Evolutionary conservation across 23 red algal species (phyloP), one percentile per base, ranked within the genome.

Genomic region (Gracilaria gracilis): DNA sequence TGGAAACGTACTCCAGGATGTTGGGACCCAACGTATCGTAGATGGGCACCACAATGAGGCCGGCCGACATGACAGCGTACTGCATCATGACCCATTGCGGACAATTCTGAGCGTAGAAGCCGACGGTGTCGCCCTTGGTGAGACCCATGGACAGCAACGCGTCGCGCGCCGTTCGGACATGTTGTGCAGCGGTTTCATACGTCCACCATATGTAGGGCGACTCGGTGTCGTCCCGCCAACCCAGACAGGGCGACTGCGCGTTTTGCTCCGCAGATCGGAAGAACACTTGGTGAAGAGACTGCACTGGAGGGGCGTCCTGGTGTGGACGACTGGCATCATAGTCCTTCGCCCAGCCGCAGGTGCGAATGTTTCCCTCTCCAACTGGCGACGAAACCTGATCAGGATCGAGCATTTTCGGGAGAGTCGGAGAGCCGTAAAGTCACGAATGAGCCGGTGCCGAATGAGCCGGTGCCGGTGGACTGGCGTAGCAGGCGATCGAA

Each of bases 1-100:
- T 88, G 25, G 85, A 79, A 32, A 98, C 94, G 88, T 90, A 98
- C 87, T 95, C 89, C 34, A 92, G 59, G 27, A 94, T 88, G 78
- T 98, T 76, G 36, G 88, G 72, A 16, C 96, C 96, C 36, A 98
- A 75, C 17, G 92, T 96, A 66, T 98, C 96, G 75, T 98, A 98
- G 27, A 98, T 85, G 31, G 96, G 96, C 13, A 98, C 93, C 14
- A 92, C 66, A 33, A 98, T 85, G 49, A 98, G 48, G 27, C 96
- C 96, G 55, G 86, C 75, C 9, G 78, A 71, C 53, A 84, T 80
- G 25, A 79, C 81, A 23, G 93, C 96, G 46, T 93, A 82, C 86
- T 86, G 84, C 38, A 88, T 59, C 46, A 95, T 89, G 1, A 65
- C 88, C 96, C 96, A 98, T 57, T 91, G 61, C 37, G 93, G 93